These are phyloP conservation scores for Trametopsis cervina DNA, from an alignment of 768 basidiomycete genomes.

Conservation along the genomic window DNA sequence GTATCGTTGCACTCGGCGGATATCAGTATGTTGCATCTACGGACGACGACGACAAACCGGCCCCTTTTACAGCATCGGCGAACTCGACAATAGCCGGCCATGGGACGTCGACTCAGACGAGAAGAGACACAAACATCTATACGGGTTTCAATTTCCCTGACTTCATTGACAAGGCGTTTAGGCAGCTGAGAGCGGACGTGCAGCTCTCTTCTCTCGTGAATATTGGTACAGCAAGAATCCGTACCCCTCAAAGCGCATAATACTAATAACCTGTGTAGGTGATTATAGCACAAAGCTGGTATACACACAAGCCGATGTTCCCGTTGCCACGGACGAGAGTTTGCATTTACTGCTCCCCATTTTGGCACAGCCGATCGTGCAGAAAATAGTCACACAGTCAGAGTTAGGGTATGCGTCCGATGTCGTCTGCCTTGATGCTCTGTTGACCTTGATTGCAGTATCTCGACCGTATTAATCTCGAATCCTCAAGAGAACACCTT, in stretches of 20 bases:
- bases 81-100: constrained; percentile 21
- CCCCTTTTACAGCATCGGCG: constrained; percentile 6
- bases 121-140: not conserved
- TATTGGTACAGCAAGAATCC: constrained; percentile 45
- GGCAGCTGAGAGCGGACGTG: constrained; percentile 55
- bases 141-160: constrained; percentile 58
- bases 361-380: constrained; percentile 69
- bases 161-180: constrained; percentile 62
- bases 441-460: constrained; percentile 25
- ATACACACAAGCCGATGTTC: constrained; percentile 51
- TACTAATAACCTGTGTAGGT: constrained; percentile 30
- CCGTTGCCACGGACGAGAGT: constrained; percentile 52
- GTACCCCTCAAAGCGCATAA: not conserved
- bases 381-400: constrained; percentile 57
- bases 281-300: constrained; percentile 55
- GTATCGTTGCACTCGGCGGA: constrained; percentile 61
- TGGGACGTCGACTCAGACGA: constrained; percentile 24
- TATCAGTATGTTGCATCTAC: constrained; percentile 40
- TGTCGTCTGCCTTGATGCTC: not conserved
- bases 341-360: constrained; percentile 60
- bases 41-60: constrained; percentile 29
- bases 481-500: constrained; percentile 53
- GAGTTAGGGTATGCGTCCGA: constrained; percentile 38
- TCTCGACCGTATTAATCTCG: constrained; percentile 56
- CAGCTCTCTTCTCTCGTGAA: constrained; percentile 44